Conservation (phyloP, 192 early-diverging fungal species). For the Entomortierella lignicola region DNA sequence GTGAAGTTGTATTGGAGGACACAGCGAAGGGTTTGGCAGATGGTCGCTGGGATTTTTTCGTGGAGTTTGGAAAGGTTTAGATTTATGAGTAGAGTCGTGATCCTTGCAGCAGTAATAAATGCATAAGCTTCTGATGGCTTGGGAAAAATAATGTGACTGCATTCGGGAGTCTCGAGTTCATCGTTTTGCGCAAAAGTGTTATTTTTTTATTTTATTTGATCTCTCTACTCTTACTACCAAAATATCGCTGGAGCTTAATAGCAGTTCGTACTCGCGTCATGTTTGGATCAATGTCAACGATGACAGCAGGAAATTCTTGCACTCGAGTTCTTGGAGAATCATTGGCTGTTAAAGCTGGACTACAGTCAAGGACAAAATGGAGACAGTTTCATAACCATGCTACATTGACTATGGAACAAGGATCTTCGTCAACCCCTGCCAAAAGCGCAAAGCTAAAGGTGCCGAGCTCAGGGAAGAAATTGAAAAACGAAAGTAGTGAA, state of each 20-base stretch:
- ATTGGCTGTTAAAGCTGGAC: too few species aligned
- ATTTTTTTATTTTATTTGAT: too few species aligned
- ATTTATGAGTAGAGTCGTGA: background rate
- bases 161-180: too few species aligned
- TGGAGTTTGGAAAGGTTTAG: slow-evolving; percentile 55
- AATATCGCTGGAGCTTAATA: too few species aligned
- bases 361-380: background rate
- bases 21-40: slow-evolving; percentile 90
- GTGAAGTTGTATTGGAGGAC: slow-evolving; percentile 91
- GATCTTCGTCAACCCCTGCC: background rate
- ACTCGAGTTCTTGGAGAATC: too few species aligned
- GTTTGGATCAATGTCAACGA: too few species aligned
- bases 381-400: background rate
- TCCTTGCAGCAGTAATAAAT: background rate
- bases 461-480: background rate
- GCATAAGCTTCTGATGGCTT: too few species aligned
- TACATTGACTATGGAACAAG: background rate
- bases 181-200: too few species aligned
- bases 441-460: background rate
- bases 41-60: slow-evolving; percentile 82
- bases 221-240: too few species aligned
- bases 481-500: background rate
- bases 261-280: too few species aligned
- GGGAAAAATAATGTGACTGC: too few species aligned
- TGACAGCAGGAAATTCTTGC: too few species aligned